Percentiles rank a stretch among this genome's conserved stretches.
phyloP scores from a whole-genome alignment of 257 asterid species.

The Paulownia fortunei region DNA sequence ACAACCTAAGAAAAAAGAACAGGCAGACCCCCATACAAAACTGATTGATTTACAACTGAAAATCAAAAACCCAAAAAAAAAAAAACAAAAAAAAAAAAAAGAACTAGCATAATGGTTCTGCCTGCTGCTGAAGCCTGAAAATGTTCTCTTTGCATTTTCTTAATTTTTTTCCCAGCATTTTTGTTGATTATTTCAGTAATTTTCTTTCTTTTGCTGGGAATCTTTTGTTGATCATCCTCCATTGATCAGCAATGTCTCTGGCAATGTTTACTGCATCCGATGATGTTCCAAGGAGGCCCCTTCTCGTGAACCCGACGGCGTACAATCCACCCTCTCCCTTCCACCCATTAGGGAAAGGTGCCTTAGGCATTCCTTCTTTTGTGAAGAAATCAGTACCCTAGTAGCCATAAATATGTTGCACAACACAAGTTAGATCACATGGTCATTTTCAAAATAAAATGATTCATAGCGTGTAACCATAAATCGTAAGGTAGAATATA shows the following conservation, averaged over 20 bases:
- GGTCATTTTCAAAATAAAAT: too few relatives aligned
- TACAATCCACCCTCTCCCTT: slow-evolving; percentile 84
- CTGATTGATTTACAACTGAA: slow-evolving; percentile 61
- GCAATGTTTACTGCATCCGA: slow-evolving; percentile 78
- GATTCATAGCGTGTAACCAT: too few relatives aligned
- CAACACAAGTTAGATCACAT: too few relatives aligned
- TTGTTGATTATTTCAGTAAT: slow-evolving; percentile 6
- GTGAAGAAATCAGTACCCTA: slow-evolving; percentile 80
- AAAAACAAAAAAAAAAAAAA: neutral
- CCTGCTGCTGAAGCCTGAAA: neutral
- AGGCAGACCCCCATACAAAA: slow-evolving; percentile 44
- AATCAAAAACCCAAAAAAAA: neutral
- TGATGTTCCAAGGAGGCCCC: slow-evolving; percentile 83
- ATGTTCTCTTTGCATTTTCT: neutral
- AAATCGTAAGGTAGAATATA: too few relatives aligned
- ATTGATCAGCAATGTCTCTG: slow-evolving; percentile 56
- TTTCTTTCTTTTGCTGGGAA: neutral
- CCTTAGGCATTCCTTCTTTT: slow-evolving; percentile 77
- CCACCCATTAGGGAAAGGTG: slow-evolving; percentile 89
- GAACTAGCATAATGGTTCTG: neutral
- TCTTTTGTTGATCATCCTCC: slow-evolving; percentile 48
- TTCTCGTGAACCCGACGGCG: slow-evolving; percentile 85
- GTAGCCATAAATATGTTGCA: neutral
- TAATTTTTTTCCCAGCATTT: neutral
- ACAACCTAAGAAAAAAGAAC: slow-evolving; percentile 11